phyloP scores from a whole-genome alignment of 805 yeast genomes.

The Wickerhamiella dianesei region DNA sequence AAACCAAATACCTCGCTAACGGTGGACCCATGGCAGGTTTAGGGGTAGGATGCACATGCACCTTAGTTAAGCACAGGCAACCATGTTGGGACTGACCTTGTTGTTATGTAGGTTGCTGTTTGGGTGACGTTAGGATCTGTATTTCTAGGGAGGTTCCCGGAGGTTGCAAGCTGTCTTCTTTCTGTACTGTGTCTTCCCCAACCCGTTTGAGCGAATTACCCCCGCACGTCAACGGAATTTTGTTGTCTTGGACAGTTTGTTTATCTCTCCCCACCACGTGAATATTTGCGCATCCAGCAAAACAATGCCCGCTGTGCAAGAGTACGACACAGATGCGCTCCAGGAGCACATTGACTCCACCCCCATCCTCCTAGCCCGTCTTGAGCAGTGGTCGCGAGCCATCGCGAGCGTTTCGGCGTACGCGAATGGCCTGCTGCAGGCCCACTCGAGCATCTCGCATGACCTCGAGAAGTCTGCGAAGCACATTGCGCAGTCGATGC shows the following conservation, averaged over 20 bases:
- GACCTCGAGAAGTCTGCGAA: conserved; percentile 27
- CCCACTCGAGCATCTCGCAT: conserved; percentile 21
- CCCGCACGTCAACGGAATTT: no score
- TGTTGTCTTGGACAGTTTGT: no score
- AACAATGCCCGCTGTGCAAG: conserved; percentile 15
- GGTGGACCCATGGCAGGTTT: not conserved
- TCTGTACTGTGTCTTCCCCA: no score
- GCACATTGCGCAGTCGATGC: conserved; percentile 22
- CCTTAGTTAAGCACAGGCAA: not conserved
- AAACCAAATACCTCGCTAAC: not conserved
- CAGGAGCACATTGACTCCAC: conserved; percentile 27
- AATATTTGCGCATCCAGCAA: not conserved
- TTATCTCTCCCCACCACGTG: no score
- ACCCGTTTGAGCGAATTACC: no score
- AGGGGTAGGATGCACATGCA: not conserved
- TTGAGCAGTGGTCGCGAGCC: conserved; percentile 29
- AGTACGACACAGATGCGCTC: conserved; percentile 17
- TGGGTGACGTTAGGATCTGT: not conserved
- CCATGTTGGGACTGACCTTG: not conserved
- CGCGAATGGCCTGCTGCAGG: conserved; percentile 19
- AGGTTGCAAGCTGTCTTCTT: no score
- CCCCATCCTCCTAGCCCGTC: conserved; percentile 23
- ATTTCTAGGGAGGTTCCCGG: not conserved
- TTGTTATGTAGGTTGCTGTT: not conserved
- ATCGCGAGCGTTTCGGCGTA: conserved; percentile 23